Conservation (phyloP, 2,329 filamentous ascomycete genomes). For the Trichophyton schoenleinii region DNA sequence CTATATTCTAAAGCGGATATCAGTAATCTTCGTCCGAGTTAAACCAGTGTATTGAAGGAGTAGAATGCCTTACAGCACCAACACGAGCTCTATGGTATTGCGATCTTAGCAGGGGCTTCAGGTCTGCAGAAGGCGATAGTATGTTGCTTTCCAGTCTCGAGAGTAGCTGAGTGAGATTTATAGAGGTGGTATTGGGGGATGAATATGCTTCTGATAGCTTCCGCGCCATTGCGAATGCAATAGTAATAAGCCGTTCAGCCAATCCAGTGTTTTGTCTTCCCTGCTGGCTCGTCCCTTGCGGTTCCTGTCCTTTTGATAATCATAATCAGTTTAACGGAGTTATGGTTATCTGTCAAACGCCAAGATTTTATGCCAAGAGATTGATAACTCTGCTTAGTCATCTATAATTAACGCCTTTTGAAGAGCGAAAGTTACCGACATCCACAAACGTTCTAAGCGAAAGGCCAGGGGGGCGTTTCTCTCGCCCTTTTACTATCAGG, state of each 20-base stretch:
- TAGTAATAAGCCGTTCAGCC: neutral
- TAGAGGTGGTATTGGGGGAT: conserved; percentile 22
- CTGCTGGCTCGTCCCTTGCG: neutral
- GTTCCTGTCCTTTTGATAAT: neutral
- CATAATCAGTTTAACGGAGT: no score
- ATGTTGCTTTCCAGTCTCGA: conserved; percentile 33
- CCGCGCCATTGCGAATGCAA: conserved; percentile 9
- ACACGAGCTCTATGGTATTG: conserved; percentile 34
- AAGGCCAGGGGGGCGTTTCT: no score
- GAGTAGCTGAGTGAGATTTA: conserved; percentile 33
- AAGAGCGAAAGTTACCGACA: no score
- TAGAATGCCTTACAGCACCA: conserved; percentile 23
- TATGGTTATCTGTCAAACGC: neutral
- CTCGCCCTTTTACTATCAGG: no score
- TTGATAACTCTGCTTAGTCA: no score
- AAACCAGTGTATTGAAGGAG: neutral
- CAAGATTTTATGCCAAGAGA: no score
- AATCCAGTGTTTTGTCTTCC: neutral
- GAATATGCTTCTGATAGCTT: conserved; percentile 10
- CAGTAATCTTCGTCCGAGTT: neutral
- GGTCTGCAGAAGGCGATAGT: conserved; percentile 27
- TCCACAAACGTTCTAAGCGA: no score
- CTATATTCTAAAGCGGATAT: conserved; percentile 27
- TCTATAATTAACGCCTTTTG: no score
- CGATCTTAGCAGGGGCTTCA: conserved; percentile 27